Evolutionary conservation across 345 rosid genomes (phyloP).

Genomic region (Citrus cavaleriei): DNA sequence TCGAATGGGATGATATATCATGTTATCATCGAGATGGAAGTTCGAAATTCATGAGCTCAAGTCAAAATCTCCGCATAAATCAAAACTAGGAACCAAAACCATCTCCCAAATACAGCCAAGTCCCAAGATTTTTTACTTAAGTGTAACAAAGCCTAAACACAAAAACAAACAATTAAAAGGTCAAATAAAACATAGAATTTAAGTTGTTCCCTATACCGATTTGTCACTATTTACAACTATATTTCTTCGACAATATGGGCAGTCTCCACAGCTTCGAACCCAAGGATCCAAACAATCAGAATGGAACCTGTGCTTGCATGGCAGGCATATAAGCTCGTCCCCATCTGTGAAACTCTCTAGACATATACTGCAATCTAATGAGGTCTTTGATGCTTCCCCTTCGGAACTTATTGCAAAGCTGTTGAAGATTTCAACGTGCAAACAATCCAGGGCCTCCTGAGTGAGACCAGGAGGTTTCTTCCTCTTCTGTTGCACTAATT

Average conservation of each 20-base stretch:
- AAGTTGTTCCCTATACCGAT: conserved; percentile 1
- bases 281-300: conserved; percentile 79
- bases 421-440: conserved; percentile 46
- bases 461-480: conserved; percentile 79
- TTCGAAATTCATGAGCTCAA: background rate
- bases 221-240: conserved; percentile 20
- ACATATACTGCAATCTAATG: conserved; percentile 73
- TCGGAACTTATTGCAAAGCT: conserved; percentile 21
- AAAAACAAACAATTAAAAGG: background rate
- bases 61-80: background rate
- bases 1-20: background rate
- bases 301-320: conserved; percentile 76
- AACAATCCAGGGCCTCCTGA: conserved; percentile 44
- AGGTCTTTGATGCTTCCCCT: conserved; percentile 20
- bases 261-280: conserved; percentile 84
- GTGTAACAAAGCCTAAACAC: background rate
- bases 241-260: conserved; percentile 84
- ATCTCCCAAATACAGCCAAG: background rate
- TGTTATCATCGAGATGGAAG: no score
- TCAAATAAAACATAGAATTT: background rate
- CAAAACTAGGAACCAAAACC: background rate
- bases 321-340: conserved; percentile 52
- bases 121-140: background rate
- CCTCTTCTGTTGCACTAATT: conserved; percentile 20
- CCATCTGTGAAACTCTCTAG: conserved; percentile 71